Percentiles rank a stretch among this genome's conserved stretches.
phyloP scores from a whole-genome alignment of 108 stramenopile genomes.

The Fragilariopsis cylindrus region DNA sequence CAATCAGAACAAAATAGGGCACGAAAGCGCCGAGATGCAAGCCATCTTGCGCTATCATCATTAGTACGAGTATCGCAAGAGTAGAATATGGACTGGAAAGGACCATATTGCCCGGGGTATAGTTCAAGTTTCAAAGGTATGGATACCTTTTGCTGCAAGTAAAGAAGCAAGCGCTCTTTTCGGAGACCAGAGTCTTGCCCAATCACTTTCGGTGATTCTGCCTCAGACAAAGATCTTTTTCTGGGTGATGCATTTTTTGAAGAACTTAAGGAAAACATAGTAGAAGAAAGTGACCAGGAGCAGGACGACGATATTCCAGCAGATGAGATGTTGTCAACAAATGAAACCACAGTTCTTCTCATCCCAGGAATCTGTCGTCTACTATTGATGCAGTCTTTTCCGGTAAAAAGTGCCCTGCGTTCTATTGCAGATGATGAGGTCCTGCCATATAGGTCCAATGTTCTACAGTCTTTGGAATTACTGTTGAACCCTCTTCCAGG shows the following conservation, averaged over 20 bases:
- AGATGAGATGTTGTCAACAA: conserved; percentile 27
- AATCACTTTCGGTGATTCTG: not conserved
- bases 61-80: conserved; percentile 53
- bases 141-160: conserved; percentile 4
- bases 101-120: conserved; percentile 43
- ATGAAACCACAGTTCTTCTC: conserved; percentile 19
- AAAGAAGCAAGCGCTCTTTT: not conserved
- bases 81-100: conserved; percentile 77
- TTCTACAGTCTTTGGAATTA: conserved; percentile 41
- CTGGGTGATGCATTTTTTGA: conserved; percentile 48
- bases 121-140: not conserved
- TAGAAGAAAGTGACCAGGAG: conserved; percentile 22
- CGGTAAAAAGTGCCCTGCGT: conserved; percentile 22
- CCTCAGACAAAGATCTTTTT: conserved; percentile 51
- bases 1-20: conserved; percentile 27
- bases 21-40: conserved; percentile 48
- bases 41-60: conserved; percentile 40
- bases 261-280: conserved; percentile 19
- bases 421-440: conserved; percentile 43
- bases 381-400: conserved; percentile 60
- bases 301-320: conserved; percentile 26
- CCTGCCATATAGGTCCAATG: conserved; percentile 63
- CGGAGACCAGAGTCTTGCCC: not conserved
- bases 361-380: conserved; percentile 60
- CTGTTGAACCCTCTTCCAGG: conserved; percentile 44